These are phyloP conservation scores for Camillea tinctor DNA, from an alignment of 2,329 filamentous ascomycete species.

Conservation along the genomic window DNA sequence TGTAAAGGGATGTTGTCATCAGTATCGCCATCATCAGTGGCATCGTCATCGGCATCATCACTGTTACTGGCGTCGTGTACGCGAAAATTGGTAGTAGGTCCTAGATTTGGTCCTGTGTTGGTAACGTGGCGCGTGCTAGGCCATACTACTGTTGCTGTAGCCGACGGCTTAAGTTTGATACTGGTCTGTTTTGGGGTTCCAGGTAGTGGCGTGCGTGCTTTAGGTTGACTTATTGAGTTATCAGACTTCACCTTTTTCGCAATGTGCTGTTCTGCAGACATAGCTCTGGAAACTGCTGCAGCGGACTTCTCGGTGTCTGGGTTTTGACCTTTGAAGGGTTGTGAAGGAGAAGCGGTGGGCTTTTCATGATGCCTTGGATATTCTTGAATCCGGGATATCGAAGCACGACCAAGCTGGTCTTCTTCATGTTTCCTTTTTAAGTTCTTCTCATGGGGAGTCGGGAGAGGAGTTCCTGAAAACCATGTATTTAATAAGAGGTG, in stretches of 20 bases:
- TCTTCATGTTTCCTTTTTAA: conserved; percentile 5
- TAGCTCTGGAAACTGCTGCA: not conserved
- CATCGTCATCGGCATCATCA: not conserved
- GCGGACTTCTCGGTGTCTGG: not conserved
- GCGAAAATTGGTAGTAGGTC: not conserved
- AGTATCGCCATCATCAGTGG: no score
- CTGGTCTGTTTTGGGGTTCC: not conserved
- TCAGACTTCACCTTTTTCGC: not conserved
- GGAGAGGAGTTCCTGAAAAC: not conserved
- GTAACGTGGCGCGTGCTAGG: not conserved
- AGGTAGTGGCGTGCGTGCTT: not conserved
- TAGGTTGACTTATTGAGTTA: not conserved
- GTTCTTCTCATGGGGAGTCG: not conserved
- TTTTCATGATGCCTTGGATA: not conserved
- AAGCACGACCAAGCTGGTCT: not conserved
- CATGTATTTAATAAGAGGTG: not conserved
- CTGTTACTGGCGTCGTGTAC: not conserved
- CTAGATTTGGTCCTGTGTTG: not conserved
- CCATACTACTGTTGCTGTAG: not conserved
- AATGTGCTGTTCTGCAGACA: not conserved
- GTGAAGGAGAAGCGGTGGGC: not conserved
- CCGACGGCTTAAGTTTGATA: not conserved
- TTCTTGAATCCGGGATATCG: not conserved
- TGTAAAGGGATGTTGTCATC: not conserved
- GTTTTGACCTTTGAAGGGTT: not conserved